Evolutionary conservation across 2,329 filamentous ascomycete genomes (phyloP), one percentile per base, ranked within the genome.

Genomic region (Graphilbum ipis-grandicollis): DNA sequence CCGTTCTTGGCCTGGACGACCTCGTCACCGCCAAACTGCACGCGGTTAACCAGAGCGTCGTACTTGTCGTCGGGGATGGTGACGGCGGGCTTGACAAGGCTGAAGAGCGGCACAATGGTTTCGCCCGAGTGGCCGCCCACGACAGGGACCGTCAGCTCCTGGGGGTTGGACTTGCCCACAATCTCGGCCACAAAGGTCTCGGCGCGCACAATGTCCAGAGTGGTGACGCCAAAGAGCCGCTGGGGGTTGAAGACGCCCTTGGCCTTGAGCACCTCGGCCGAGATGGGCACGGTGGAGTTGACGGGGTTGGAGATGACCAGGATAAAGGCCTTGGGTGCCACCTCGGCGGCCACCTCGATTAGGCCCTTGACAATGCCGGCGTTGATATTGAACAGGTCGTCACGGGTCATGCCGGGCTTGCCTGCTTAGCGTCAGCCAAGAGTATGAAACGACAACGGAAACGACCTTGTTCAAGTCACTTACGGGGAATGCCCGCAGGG

Each of bases 371-470:
- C 90, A 55, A 98, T 98, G 52, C 86, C 83, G 43, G 90, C 90
- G 60, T 98, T 98, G 71, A 94, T 93, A 67, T 94, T 94, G 80
- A 98, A 98, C 41, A 98, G 82, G 57, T 96, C 90, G 53, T 98
- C 90, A 66, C 90, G 85, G 60, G 82, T 94, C 90, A 98, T 98
- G 53, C 90, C 90, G 51, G 90, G 90, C 73, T 96, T 96, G 65
- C 88, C 88, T 94, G 46, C 37, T 17, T 7, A 31, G 5, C 4
- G 14, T 12, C 9, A 28, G 26, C 5, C 26, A 28, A 13, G 14
- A 5, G 6, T n/a, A n/a, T 28, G 8, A 28, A 6, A 5, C 8
- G 8, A 28, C 9, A 28, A 7, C n/a, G 10, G 14, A 28, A 28
- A 28, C 6, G 26, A 12, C 12, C 23, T 28, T 28, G 9, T 13